These are phyloP conservation scores for Blumeria graminis DNA, from an alignment of 2,329 filamentous ascomycete genomes.

Conservation along the genomic window DNA sequence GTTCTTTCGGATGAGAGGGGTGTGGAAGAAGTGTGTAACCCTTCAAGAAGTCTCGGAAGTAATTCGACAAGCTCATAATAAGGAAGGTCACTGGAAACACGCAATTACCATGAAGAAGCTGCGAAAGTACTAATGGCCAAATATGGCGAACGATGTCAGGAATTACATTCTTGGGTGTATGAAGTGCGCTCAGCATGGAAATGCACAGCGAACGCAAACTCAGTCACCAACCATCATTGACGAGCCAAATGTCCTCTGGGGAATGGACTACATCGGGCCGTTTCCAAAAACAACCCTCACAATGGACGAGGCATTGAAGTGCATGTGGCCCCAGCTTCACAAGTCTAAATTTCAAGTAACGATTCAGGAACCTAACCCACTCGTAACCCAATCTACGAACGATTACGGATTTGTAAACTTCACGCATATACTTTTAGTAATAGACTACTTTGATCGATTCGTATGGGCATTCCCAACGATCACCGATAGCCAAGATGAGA, in stretches of 20 bases:
- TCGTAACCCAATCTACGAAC: no score
- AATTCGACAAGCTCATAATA: neutral
- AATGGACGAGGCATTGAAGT: no score
- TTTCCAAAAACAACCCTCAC: neutral
- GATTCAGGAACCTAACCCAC: no score
- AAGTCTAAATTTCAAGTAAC: no score
- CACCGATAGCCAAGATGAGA: neutral
- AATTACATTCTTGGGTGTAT: neutral
- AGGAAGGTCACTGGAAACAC: neutral
- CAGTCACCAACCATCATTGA: neutral
- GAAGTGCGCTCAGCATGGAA: neutral
- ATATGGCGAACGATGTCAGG: neutral
- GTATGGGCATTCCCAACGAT: neutral
- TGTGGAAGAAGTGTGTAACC: neutral
- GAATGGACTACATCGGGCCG: conserved; percentile 1
- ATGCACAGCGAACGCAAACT: neutral
- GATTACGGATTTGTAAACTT: neutral
- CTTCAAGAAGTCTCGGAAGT: neutral
- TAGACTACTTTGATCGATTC: conserved; percentile 1
- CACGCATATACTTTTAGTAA: neutral
- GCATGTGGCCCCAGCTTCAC: no score
- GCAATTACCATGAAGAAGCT: neutral
- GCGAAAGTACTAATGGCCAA: neutral
- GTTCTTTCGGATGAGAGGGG: neutral
- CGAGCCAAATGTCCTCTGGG: neutral